Conservation (phyloP, 2,329 filamentous ascomycete species). For the Alternaria metachromatica region DNA sequence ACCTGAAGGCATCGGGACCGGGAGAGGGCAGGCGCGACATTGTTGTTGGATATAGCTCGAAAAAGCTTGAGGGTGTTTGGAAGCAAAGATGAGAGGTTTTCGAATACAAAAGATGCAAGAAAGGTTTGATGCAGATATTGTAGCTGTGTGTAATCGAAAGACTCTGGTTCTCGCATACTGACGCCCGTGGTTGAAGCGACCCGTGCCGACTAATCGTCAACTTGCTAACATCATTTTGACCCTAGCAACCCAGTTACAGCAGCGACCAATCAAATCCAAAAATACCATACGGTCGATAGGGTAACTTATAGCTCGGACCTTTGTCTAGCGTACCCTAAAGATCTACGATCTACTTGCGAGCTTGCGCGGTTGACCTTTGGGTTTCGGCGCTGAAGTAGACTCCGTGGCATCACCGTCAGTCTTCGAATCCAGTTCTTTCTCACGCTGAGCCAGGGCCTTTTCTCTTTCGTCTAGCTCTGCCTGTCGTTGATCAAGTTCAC, state of each 20-base stretch:
- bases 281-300: neutral
- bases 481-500: constrained; percentile 7
- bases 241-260: neutral
- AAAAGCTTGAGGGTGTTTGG: neutral
- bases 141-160: neutral
- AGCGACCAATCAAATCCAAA: neutral
- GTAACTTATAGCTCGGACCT: neutral
- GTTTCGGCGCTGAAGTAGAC: neutral
- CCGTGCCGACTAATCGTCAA: neutral
- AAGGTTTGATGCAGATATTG: neutral
- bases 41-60: neutral
- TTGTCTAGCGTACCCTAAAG: neutral
- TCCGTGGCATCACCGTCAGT: neutral
- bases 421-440: neutral
- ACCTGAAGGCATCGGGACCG: neutral
- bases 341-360: constrained; percentile 6
- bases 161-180: neutral
- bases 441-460: constrained; percentile 3
- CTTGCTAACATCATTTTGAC: neutral
- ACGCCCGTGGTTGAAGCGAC: neutral
- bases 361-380: constrained; percentile 19
- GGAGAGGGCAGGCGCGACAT: neutral
- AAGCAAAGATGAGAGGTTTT: neutral
- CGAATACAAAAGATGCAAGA: neutral
- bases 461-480: constrained; percentile 7